Evolutionary conservation across 371 early-diverging fungal species (phyloP).

Genomic region (Blakeslea trispora): DNA sequence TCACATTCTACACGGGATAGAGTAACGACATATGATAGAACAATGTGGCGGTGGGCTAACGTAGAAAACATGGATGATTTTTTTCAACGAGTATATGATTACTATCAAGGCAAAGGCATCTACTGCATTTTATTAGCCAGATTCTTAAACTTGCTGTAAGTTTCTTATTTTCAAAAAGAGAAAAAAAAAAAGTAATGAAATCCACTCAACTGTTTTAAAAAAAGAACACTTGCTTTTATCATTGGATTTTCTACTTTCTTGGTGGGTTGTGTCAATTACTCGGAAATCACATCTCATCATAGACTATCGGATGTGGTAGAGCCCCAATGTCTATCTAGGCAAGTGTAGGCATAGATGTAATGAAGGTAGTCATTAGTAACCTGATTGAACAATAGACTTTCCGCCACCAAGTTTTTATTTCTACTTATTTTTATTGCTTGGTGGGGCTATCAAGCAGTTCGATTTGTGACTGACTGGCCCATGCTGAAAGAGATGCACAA

Average conservation of each 20-base stretch:
- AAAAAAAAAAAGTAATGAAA: too few relatives aligned
- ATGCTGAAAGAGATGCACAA: slow-evolving; percentile 78
- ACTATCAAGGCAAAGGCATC: slow-evolving; percentile 83
- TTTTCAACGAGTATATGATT: slow-evolving; percentile 78
- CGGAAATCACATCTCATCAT: slow-evolving; percentile 67
- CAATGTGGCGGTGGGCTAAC: slow-evolving; percentile 85
- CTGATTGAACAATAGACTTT: slow-evolving; percentile 5
- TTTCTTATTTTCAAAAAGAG: slow-evolving; percentile 5
- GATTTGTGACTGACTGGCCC: slow-evolving; percentile 72
- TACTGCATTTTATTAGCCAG: slow-evolving; percentile 74
- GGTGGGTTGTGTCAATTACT: slow-evolving; percentile 86
- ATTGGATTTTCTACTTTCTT: slow-evolving; percentile 86
- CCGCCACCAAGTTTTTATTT: slow-evolving; percentile 37
- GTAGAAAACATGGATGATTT: slow-evolving; percentile 82
- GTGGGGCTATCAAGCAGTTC: slow-evolving; percentile 76
- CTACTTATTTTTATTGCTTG: slow-evolving; percentile 65
- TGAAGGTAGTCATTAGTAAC: too few relatives aligned
- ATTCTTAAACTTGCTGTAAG: slow-evolving; percentile 70
- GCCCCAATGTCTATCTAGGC: slow-evolving; percentile 68
- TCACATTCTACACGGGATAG: slow-evolving; percentile 35
- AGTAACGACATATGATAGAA: slow-evolving; percentile 60
- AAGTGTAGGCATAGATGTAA: too few relatives aligned
- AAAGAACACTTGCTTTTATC: slow-evolving; percentile 82
- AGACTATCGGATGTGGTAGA: slow-evolving; percentile 74
- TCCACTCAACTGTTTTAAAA: slow-evolving; percentile 10